These are phyloP conservation scores for Oleoguttula mirabilis DNA, from an alignment of 495 filamentous ascomycete species.

Conservation along the genomic window DNA sequence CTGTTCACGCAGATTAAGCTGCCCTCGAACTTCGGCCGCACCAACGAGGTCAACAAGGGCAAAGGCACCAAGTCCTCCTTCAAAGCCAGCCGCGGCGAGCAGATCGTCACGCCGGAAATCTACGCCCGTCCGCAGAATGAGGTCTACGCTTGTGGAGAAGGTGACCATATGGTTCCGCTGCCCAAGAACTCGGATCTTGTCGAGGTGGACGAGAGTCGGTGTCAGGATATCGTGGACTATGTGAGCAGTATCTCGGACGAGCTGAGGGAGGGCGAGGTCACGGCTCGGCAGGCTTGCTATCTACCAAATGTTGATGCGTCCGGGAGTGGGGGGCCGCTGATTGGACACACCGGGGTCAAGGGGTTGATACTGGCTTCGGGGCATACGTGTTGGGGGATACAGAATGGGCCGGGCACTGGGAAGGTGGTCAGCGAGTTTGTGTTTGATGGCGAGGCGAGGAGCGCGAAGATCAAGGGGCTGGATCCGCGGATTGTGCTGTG, in stretches of 20 bases:
- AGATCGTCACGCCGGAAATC: constrained; percentile 74
- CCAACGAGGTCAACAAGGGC: constrained; percentile 32
- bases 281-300: constrained; percentile 84
- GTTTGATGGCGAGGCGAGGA: constrained; percentile 30
- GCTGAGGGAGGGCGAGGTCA: constrained; percentile 63
- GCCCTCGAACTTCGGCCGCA: constrained; percentile 39
- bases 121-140: constrained; percentile 81
- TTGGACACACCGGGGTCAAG: constrained; percentile 61
- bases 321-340: constrained; percentile 55
- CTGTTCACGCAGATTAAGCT: constrained; percentile 84
- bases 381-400: constrained; percentile 82
- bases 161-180: constrained; percentile 62
- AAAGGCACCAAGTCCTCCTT: constrained; percentile 29
- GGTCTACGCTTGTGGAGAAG: constrained; percentile 89
- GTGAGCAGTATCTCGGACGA: constrained; percentile 64
- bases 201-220: constrained; percentile 59
- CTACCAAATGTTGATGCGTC: constrained; percentile 56
- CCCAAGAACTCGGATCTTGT: constrained; percentile 69
- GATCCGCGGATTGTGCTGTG: constrained; percentile 21
- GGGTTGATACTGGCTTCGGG: constrained; percentile 78
- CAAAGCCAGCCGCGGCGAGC: constrained; percentile 17
- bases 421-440: constrained; percentile 58
- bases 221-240: constrained; percentile 81
- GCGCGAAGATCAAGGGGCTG: constrained; percentile 26
- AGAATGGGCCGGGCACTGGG: constrained; percentile 87